A percentile compares a stretch with the other conserved stretches of the same genome.
These are phyloP conservation scores for Colletotrichum acutatum DNA, from an alignment of 2,329 filamentous ascomycete genomes.

Conservation along the genomic window DNA sequence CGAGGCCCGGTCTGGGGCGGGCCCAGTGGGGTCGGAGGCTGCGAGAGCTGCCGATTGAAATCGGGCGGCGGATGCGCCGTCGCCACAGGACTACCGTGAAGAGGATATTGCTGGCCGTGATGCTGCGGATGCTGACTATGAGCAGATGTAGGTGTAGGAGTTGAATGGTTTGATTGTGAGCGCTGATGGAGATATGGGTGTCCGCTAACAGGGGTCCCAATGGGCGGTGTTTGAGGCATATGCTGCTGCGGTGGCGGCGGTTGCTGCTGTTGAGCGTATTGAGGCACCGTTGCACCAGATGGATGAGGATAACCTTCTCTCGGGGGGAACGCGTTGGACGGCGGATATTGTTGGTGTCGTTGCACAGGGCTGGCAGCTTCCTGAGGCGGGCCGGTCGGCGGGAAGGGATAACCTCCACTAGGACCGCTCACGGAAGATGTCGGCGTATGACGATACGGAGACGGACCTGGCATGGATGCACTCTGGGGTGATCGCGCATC, in stretches of 20 bases:
- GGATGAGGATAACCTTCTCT: slow-evolving; percentile 59
- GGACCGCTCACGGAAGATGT: slow-evolving; percentile 55
- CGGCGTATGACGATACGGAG: slow-evolving; percentile 62
- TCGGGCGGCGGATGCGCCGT: slow-evolving; percentile 56
- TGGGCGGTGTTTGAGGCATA: slow-evolving; percentile 57
- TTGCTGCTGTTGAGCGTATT: slow-evolving; percentile 45
- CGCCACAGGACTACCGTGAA: slow-evolving; percentile 63
- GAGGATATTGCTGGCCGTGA: slow-evolving; percentile 58
- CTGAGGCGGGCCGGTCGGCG: slow-evolving; percentile 53
- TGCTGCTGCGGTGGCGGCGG: slow-evolving; percentile 45
- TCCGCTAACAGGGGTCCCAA: slow-evolving; percentile 51
- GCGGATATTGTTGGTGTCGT: slow-evolving; percentile 61
- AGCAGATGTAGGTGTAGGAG: slow-evolving; percentile 70
- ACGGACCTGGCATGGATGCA: slow-evolving; percentile 54
- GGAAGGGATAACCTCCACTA: slow-evolving; percentile 62
- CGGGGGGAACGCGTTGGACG: slow-evolving; percentile 53
- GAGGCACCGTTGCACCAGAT: slow-evolving; percentile 47
- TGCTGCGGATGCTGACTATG: slow-evolving; percentile 69
- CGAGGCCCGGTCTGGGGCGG: slow-evolving; percentile 58
- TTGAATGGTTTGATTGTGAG: slow-evolving; percentile 69
- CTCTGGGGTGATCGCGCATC: slow-evolving; percentile 64
- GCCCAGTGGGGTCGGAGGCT: slow-evolving; percentile 64
- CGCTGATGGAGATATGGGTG: slow-evolving; percentile 54
- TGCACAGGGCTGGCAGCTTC: slow-evolving; percentile 62
- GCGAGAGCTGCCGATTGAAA: slow-evolving; percentile 61